Percentiles rank a stretch among this genome's conserved stretches.
Conservation (phyloP, 345 rosid species). For the Murraya koenigii region DNA sequence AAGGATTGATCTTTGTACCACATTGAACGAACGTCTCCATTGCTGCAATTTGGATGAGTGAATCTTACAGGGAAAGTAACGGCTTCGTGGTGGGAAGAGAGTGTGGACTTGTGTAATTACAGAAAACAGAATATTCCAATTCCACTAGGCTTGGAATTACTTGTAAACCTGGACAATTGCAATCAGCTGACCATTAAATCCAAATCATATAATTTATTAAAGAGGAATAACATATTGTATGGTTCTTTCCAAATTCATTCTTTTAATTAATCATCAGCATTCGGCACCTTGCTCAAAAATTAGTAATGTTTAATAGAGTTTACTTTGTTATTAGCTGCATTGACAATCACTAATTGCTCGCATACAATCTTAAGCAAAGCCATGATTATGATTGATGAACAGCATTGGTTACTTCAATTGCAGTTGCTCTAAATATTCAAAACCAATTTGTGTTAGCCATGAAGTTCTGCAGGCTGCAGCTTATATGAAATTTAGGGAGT, state of each 20-base stretch:
- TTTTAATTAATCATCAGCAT: background rate
- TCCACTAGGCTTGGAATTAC: too few relatives aligned
- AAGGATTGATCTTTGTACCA: slow-evolving; percentile 1
- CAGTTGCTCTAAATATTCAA: background rate
- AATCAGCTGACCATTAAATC: too few relatives aligned
- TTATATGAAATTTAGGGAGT: too few relatives aligned
- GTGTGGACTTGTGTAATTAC: background rate
- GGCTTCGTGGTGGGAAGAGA: background rate
- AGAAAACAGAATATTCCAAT: too few relatives aligned
- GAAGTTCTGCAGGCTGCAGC: too few relatives aligned
- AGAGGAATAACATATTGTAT: background rate
- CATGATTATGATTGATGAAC: background rate
- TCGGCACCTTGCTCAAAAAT: background rate
- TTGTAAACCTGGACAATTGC: too few relatives aligned
- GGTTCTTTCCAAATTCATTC: background rate
- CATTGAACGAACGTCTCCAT: background rate
- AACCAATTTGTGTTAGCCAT: background rate
- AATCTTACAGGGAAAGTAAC: background rate
- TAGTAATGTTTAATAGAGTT: background rate
- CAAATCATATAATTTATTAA: too few relatives aligned
- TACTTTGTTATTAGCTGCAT: background rate
- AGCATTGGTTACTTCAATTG: background rate
- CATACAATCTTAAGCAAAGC: background rate
- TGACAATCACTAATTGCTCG: background rate
- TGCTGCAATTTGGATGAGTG: background rate